These are phyloP conservation scores for Coniochaeta ligniaria DNA, from an alignment of 2,329 filamentous ascomycete genomes.

Conservation along the genomic window DNA sequence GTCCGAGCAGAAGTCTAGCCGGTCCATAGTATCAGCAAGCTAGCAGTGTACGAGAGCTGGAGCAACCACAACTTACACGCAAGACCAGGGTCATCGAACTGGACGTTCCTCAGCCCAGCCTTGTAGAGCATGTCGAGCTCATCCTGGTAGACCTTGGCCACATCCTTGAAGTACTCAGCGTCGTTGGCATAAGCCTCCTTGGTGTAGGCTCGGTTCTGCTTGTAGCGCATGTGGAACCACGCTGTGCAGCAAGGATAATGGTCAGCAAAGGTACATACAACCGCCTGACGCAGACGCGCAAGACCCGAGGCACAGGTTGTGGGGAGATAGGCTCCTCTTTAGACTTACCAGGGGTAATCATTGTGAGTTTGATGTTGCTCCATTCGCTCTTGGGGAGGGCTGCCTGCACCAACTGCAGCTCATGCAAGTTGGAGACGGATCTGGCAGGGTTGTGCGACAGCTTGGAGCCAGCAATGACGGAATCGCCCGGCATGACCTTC, in stretches of 20 bases:
- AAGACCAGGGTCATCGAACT: slow-evolving; percentile 61
- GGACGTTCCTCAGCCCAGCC: slow-evolving; percentile 57
- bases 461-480: slow-evolving; percentile 43
- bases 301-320: neutral
- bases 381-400: slow-evolving; percentile 38
- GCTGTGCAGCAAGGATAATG: slow-evolving; percentile 25
- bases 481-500: slow-evolving; percentile 49
- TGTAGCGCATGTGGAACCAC: slow-evolving; percentile 48
- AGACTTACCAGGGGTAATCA: slow-evolving; percentile 31
- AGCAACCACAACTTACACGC: slow-evolving; percentile 43
- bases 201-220: slow-evolving; percentile 48
- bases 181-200: slow-evolving; percentile 48
- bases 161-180: slow-evolving; percentile 57
- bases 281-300: neutral
- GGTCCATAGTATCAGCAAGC: neutral
- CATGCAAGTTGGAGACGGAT: slow-evolving; percentile 40
- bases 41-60: neutral
- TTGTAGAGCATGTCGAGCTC: slow-evolving; percentile 56
- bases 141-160: slow-evolving; percentile 58
- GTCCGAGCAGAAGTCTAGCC: slow-evolving; percentile 62
- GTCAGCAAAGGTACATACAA: neutral
- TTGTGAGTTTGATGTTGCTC: slow-evolving; percentile 45
- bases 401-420: slow-evolving; percentile 39
- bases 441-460: slow-evolving; percentile 33
- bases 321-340: neutral